These are phyloP conservation scores for Candida manassasensis DNA, from an alignment of 805 yeast genomes.

Conservation along the genomic window DNA sequence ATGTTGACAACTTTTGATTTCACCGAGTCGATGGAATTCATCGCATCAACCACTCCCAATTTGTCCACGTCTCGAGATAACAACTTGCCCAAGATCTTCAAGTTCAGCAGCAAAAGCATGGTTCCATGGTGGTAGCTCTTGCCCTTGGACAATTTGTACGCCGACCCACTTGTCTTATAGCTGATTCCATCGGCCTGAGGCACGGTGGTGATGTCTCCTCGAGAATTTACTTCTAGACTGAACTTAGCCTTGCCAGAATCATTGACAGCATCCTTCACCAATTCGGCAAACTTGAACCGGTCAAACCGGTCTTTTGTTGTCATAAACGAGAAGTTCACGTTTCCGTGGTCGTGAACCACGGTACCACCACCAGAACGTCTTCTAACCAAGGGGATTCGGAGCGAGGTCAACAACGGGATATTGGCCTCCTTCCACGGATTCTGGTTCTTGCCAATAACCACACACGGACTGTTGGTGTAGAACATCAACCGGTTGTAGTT, in stretches of 20 bases:
- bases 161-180: constrained; percentile 84
- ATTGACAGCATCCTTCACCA: constrained; percentile 36
- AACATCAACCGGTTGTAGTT: constrained; percentile 55
- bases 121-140: constrained; percentile 95
- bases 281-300: constrained; percentile 48
- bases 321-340: constrained; percentile 80
- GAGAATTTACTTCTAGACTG: constrained; percentile 50
- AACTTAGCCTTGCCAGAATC: constrained; percentile 7
- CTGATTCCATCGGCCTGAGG: constrained; percentile 16
- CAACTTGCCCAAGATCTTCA: constrained; percentile 55
- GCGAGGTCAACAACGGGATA: constrained; percentile 45
- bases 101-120: constrained; percentile 68
- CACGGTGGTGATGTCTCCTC: constrained; percentile 73
- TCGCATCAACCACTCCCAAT: constrained; percentile 40
- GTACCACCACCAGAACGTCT: constrained; percentile 94
- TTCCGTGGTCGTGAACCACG: constrained; percentile 90
- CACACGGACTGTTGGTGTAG: constrained; percentile 76
- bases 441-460: constrained; percentile 95
- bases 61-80: constrained; percentile 44
- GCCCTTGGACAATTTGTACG: constrained; percentile 78
- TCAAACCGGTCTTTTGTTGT: constrained; percentile 62
- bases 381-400: constrained; percentile 64
- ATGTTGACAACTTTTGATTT: constrained; percentile 75
- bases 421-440: constrained; percentile 89
- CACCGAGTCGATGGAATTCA: constrained; percentile 67